Evolutionary conservation across 345 rosid species (phyloP), one percentile per base, ranked within the genome.

Genomic region (Combretum micranthum): DNA sequence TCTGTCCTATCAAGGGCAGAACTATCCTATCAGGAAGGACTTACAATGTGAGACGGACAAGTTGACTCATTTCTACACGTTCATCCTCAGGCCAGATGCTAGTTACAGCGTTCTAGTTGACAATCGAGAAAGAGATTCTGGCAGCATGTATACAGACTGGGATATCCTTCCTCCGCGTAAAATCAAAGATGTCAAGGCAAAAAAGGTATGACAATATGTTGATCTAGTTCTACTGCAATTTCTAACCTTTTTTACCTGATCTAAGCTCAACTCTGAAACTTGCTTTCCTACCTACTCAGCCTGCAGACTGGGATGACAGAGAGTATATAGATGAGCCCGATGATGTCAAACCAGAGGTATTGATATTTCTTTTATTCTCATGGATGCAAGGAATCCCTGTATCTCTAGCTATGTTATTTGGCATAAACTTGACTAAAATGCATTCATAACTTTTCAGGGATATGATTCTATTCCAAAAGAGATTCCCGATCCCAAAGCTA

Each of bases 131-230:
- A 65, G 71, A 71, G 82, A 77, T 50, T 74, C 76, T 8, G 83
- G 83, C 50, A 75, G 80, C 80, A 63, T 78, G 80, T 78, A 75
- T 49, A 66, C 66, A n/a, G 83, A 78, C 50, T 78, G 77, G 80
- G 80, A 78, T 66, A 75, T 78, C 44, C 80, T 78, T 66, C 77
- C 83, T 47, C 77, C 83, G 3, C 51, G 63, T 17, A 75, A 75
- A 60, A 64, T 75, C 60, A 78, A 52, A 67, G 73, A 55, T 26
- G 59, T 57, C 42, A 75, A 75, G 11, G 80, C 83, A n/a, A 72
- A 72, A 52, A 78, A 72, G 83, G 83, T 67, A 39, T 32, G 39
- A 32, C 39, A 0, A 32, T 7, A 32, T 7, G 9, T 7, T 5
- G 39, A 32, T 7, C 9, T 32, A 32, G 3, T 32, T 32, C 39